Percentiles rank a stretch among this genome's conserved stretches.
Conservation (phyloP, 148 eudicot genomes). For the Selenicereus undatus region DNA sequence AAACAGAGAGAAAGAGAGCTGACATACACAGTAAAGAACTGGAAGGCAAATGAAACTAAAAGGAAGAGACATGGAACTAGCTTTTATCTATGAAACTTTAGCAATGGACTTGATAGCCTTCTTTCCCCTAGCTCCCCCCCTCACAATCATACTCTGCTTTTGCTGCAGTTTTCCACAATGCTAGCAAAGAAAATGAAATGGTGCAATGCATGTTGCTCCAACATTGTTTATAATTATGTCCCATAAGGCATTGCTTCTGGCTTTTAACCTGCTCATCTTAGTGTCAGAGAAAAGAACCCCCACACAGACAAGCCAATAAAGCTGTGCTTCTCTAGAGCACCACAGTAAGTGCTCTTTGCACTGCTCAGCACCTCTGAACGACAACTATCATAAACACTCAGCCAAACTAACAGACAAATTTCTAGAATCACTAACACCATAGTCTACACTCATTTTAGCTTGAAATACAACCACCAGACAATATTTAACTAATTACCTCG, state of each 20-base stretch:
- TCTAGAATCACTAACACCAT: neutral
- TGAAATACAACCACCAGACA: neutral
- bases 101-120: no score
- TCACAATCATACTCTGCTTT: neutral
- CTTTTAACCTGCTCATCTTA: neutral
- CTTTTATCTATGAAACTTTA: no score
- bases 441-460: neutral
- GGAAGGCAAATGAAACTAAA: no score
- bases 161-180: neutral
- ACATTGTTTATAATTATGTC: no score
- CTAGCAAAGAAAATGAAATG: neutral
- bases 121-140: no score
- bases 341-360: neutral
- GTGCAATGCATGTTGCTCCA: neutral
- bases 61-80: no score
- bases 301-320: neutral
- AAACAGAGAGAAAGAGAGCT: no score
- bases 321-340: neutral
- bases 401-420: neutral
- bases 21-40: no score
- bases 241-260: neutral
- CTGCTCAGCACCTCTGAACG: neutral
- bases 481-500: slow-evolving; percentile 20
- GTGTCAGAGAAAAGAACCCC: neutral
- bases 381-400: neutral